Conservation (phyloP, 2,329 filamentous ascomycete genomes). For the Trichoderma sp. region DNA sequence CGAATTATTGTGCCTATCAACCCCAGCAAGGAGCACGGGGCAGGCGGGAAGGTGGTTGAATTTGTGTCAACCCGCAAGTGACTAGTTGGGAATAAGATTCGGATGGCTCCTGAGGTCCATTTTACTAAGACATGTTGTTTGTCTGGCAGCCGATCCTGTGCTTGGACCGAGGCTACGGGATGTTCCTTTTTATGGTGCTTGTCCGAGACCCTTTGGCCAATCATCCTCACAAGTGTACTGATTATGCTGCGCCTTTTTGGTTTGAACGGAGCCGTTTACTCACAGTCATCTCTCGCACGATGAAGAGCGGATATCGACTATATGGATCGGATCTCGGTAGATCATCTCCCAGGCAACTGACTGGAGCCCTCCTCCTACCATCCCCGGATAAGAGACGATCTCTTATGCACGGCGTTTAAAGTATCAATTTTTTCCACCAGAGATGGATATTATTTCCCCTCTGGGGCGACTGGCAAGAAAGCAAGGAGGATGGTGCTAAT, state of each 20-base stretch:
- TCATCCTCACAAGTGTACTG: too few species aligned
- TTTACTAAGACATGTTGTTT: slow-evolving; percentile 15
- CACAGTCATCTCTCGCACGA: too few species aligned
- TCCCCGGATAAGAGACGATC: neutral
- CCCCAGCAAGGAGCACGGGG: neutral
- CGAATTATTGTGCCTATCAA: neutral
- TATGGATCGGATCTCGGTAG: neutral
- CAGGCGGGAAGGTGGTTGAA: neutral
- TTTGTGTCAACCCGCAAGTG: neutral
- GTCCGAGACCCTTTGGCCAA: neutral
- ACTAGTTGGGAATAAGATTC: neutral
- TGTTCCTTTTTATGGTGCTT: slow-evolving; percentile 10
- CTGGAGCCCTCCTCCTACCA: neutral
- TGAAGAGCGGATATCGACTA: neutral
- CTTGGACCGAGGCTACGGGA: neutral
- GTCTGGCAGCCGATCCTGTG: slow-evolving; percentile 16
- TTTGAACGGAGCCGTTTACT: neutral
- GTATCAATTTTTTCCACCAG: neutral
- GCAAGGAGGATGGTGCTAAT: slow-evolving; percentile 6
- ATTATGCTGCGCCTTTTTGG: neutral
- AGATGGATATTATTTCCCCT: neutral
- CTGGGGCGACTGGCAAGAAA: neutral
- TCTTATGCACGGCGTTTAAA: neutral
- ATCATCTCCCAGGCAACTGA: neutral
- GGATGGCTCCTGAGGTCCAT: neutral